A percentile compares a stretch with the other conserved stretches of the same genome.
These are phyloP conservation scores for Diaporthe sp. DNA, from an alignment of 2,329 filamentous ascomycete genomes.

Conservation along the genomic window DNA sequence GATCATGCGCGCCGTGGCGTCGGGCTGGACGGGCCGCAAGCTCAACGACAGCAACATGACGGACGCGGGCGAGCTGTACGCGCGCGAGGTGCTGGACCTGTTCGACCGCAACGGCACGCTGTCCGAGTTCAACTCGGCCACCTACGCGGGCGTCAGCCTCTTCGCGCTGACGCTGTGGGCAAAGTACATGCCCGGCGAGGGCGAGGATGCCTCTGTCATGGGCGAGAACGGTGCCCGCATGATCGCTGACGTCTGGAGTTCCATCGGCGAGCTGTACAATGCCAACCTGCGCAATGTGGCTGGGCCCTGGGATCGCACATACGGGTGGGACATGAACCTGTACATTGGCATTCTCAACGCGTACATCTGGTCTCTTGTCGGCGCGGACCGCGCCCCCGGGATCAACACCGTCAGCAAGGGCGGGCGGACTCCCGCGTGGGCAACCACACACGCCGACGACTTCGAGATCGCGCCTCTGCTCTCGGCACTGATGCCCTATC, in stretches of 20 bases:
- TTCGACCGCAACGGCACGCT: constrained; percentile 67
- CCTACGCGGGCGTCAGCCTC: constrained; percentile 71
- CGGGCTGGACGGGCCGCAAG: constrained; percentile 67
- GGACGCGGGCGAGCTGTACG: constrained; percentile 63
- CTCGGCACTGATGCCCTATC: constrained; percentile 62
- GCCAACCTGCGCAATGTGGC: constrained; percentile 69
- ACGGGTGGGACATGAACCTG: constrained; percentile 72
- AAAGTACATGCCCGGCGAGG: constrained; percentile 63
- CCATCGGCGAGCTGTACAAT: constrained; percentile 64
- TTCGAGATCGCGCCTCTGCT: constrained; percentile 68
- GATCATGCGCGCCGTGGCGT: constrained; percentile 71
- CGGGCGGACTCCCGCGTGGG: constrained; percentile 46
- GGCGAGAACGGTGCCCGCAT: constrained; percentile 60
- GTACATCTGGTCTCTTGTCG: constrained; percentile 68
- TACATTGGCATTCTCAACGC: constrained; percentile 68
- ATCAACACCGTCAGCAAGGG: constrained; percentile 44
- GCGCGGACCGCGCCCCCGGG: constrained; percentile 54
- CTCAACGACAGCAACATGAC: constrained; percentile 70
- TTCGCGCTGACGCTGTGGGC: constrained; percentile 68
- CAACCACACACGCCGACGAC: constrained; percentile 69
- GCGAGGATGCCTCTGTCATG: constrained; percentile 58
- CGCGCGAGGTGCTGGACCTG: constrained; percentile 64
- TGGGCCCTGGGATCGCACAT: constrained; percentile 72
- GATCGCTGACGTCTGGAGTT: constrained; percentile 63
- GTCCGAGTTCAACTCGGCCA: constrained; percentile 71